Percentiles rank a stretch among this genome's conserved stretches.
Conservation (phyloP, 2,329 filamentous ascomycete genomes). For the Didymella exigua region DNA sequence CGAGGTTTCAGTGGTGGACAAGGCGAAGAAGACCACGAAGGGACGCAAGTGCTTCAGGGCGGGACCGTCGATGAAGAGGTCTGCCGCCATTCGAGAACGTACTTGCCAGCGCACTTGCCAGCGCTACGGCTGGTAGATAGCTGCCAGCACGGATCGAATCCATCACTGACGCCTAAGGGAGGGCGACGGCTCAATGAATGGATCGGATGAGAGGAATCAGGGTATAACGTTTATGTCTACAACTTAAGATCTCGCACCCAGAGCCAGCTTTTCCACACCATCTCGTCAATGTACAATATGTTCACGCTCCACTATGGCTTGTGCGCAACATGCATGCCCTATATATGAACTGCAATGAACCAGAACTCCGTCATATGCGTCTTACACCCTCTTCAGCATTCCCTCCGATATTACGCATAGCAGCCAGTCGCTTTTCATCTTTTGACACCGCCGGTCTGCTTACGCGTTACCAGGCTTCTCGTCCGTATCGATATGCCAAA, state of each 20-base stretch:
- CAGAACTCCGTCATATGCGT: slow-evolving; percentile 14
- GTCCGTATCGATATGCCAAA: slow-evolving; percentile 97
- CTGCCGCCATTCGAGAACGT: not conserved
- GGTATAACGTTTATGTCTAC: slow-evolving; percentile 1
- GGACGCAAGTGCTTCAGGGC: not conserved
- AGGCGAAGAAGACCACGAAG: too few relatives aligned
- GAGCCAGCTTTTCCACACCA: not conserved
- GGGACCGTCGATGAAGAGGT: too few relatives aligned
- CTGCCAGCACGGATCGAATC: too few relatives aligned
- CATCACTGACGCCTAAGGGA: too few relatives aligned
- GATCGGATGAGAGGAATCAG: too few relatives aligned
- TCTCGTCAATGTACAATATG: slow-evolving; percentile 2
- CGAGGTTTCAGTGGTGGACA: too few relatives aligned
- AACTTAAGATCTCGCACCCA: not conserved
- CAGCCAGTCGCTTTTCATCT: too few relatives aligned
- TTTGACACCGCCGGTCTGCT: not conserved
- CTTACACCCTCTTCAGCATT: not conserved
- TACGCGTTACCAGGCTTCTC: slow-evolving; percentile 83
- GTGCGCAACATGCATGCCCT: not conserved
- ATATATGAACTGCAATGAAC: not conserved
- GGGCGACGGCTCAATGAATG: too few relatives aligned
- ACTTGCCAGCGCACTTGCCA: too few relatives aligned
- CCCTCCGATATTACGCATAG: too few relatives aligned
- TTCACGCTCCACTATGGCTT: not conserved
- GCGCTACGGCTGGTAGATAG: too few relatives aligned